phyloP scores from a whole-genome alignment of 2,329 filamentous ascomycete genomes.

The Fusarium nanum region DNA sequence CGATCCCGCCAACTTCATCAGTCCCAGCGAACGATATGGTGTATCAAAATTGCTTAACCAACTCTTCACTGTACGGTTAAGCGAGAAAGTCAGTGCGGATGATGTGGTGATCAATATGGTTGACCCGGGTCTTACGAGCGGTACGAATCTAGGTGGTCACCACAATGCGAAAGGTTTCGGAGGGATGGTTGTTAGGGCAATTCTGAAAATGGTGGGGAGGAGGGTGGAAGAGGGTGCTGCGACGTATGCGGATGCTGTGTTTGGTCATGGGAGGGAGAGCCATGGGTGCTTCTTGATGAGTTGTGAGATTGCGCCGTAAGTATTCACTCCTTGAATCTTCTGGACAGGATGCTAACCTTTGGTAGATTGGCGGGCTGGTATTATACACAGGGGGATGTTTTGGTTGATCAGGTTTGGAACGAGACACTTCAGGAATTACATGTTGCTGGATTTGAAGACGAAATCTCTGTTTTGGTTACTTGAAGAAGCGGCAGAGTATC shows the following conservation, averaged over 20 bases:
- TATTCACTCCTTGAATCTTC: fast-evolving
- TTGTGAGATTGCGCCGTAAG: conserved; percentile 51
- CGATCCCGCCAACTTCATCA: conserved; percentile 37
- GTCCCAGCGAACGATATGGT: conserved; percentile 44
- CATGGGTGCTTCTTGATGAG: conserved; percentile 64
- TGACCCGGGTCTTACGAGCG: conserved; percentile 50
- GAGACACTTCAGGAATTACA: conserved; percentile 32
- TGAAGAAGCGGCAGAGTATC: too few species aligned
- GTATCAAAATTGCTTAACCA: conserved; percentile 50
- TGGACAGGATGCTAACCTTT: background rate
- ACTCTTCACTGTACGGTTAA: conserved; percentile 54
- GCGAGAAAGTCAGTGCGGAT: conserved; percentile 49
- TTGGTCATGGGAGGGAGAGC: conserved; percentile 60
- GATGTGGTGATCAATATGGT: conserved; percentile 54
- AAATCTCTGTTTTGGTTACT: conserved; percentile 34
- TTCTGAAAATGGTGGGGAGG: conserved; percentile 45
- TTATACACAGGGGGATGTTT: conserved; percentile 22
- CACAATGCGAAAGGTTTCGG: conserved; percentile 16
- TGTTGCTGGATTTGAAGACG: conserved; percentile 23
- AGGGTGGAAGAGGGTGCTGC: conserved; percentile 56
- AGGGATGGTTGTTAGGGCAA: background rate
- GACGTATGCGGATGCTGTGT: conserved; percentile 60
- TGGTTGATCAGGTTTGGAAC: conserved; percentile 31
- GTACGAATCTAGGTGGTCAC: conserved; percentile 40
- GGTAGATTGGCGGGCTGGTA: conserved; percentile 33